Evolutionary conservation across 1,284 basidiomycete genomes (phyloP).

Genomic region (Ceratobasidium sp.): DNA sequence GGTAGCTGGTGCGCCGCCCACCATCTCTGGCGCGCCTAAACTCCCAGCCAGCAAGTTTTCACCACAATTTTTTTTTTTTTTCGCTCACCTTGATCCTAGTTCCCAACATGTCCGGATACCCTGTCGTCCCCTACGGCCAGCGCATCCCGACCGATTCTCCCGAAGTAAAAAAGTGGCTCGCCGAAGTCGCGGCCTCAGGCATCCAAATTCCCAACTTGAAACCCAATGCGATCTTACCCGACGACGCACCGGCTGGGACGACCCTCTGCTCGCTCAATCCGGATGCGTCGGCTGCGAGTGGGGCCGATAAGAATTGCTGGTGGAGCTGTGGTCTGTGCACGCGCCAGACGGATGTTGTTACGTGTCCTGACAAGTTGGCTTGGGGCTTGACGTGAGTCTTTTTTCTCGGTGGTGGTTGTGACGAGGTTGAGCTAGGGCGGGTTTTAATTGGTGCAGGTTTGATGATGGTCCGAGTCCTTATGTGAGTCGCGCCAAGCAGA

Average conservation of each 20-base stretch:
- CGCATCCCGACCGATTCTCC: slow-evolving; percentile 57
- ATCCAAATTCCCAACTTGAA: slow-evolving; percentile 53
- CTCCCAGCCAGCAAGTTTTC: slow-evolving; percentile 52
- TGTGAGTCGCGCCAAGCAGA: slow-evolving; percentile 44
- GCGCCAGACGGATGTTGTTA: slow-evolving; percentile 74
- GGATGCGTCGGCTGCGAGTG: slow-evolving; percentile 5
- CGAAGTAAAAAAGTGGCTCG: slow-evolving; percentile 61
- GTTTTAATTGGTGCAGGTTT: slow-evolving; percentile 64
- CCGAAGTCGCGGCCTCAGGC: slow-evolving; percentile 51
- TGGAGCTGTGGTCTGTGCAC: slow-evolving; percentile 85
- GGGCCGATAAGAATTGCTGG: slow-evolving; percentile 54
- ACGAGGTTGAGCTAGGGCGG: not conserved
- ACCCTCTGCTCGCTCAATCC: slow-evolving; percentile 31
- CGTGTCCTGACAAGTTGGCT: slow-evolving; percentile 82
- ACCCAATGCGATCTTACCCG: slow-evolving; percentile 48
- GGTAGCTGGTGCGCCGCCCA: slow-evolving; percentile 53
- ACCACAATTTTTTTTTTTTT: not conserved
- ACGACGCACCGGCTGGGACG: slow-evolving; percentile 40
- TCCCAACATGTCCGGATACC: slow-evolving; percentile 47
- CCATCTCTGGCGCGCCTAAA: slow-evolving; percentile 52
- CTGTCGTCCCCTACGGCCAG: slow-evolving; percentile 53
- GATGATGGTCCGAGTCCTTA: slow-evolving; percentile 88
- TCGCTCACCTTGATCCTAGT: slow-evolving; percentile 21
- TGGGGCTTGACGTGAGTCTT: slow-evolving; percentile 77
- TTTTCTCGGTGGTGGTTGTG: not conserved